Base-by-base conservation (phyloP, 352 stramenopile genomes). In the Pythium insidiosum region DNA sequence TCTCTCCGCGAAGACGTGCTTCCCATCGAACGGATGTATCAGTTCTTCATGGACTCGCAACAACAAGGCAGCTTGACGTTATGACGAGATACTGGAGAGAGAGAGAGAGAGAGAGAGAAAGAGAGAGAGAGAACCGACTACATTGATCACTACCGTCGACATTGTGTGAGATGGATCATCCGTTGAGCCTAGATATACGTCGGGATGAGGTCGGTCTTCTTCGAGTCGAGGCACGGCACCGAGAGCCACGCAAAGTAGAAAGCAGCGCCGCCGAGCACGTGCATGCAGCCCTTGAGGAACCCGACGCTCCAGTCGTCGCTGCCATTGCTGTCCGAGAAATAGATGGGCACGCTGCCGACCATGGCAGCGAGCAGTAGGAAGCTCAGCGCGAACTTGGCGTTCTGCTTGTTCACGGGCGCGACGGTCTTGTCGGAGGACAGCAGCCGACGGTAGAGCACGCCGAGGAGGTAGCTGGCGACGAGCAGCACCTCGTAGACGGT, bases 201-300 rank as follows among this genome's bases (percentile, higher is more conserved):
- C 3, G 71, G 73, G 37, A 87, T 86, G 19, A 87, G 59, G 40
- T 89, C 77, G 22, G 76, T 80, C 58, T 89, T 89, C 58, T 89
- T 89, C 13, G 77, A 87, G 55, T 89, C 77, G 34, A 89, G 63
- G 35, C 77, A 89, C 18, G 77, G 71, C 15, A 87, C 73, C 10
- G 69, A 67, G 5, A 84, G 68, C 77, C 77, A 89, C 43, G 77
- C 74, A 37, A 82, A 83, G 59, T 87, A 89, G 47, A 86, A 89
- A 12, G 70, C 65, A 1, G 67, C 69, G 16, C 73, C 77, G 6
- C 65, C 73, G 10, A 82, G 47, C 40, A 86, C 51, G 60, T 87
- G 73, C 72, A 87, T 84, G 28, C 67, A 60, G 0, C 73, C 77
- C 39, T 85, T 83, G 21, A 70, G 55, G 20, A 87, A 65, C 5